These are phyloP conservation scores for Paecilomyces formosus DNA, from an alignment of 2,329 filamentous ascomycete species.

Conservation along the genomic window DNA sequence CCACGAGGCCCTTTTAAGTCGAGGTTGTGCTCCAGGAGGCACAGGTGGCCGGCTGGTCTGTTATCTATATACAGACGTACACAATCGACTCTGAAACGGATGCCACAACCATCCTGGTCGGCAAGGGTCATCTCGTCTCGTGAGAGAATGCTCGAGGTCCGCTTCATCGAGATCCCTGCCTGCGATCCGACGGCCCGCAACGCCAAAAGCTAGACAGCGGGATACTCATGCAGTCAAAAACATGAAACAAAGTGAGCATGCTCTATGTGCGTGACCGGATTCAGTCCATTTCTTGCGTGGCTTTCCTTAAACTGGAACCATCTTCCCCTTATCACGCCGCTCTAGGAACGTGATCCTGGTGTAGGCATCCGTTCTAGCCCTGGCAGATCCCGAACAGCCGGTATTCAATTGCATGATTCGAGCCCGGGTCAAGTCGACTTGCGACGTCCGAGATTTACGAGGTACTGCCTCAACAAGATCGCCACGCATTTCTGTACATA, in stretches of 20 bases:
- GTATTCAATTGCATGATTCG: too few species aligned
- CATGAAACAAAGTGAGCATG: background rate
- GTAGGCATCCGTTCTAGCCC: too few species aligned
- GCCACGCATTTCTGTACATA: too few species aligned
- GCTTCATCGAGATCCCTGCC: background rate
- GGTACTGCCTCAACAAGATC: too few species aligned
- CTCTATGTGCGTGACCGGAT: background rate
- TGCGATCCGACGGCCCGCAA: background rate
- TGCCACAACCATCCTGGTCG: background rate
- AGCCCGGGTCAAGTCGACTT: too few species aligned
- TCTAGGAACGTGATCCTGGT: too few species aligned
- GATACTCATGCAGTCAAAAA: background rate
- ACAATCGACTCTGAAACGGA: background rate
- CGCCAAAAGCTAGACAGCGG: background rate
- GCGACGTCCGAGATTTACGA: too few species aligned
- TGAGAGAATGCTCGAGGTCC: background rate
- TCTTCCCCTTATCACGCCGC: background rate
- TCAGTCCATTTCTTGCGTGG: background rate
- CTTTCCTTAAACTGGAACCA: background rate
- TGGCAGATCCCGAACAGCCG: too few species aligned
- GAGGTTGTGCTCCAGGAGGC: background rate
- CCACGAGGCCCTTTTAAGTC: background rate
- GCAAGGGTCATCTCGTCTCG: background rate
- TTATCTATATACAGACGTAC: background rate
- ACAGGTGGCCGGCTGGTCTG: background rate